Evolutionary conservation across 2,329 filamentous ascomycete genomes (phyloP).

Genomic region (Neofusicoccum kwambonambiense): DNA sequence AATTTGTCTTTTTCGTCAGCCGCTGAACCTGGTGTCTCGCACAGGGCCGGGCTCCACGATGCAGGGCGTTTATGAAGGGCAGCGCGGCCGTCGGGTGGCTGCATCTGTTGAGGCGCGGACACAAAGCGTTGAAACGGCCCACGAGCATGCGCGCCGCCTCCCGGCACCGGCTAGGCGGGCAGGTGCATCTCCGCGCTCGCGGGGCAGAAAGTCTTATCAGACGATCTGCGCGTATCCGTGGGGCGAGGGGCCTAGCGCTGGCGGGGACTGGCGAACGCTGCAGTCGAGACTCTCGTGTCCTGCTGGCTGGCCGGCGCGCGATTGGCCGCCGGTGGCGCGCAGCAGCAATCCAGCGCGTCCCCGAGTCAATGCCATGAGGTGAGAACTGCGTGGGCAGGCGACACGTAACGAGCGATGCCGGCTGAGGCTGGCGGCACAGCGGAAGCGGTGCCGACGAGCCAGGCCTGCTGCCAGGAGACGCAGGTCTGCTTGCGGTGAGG

Average conservation of each 20-base stretch:
- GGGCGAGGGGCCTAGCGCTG: constrained; percentile 1
- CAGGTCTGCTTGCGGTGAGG: background rate
- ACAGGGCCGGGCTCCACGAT: background rate
- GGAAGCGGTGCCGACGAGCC: background rate
- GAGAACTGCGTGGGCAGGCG: background rate
- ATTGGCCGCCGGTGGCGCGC: background rate
- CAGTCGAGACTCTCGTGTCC: background rate
- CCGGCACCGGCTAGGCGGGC: background rate
- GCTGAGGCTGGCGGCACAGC: background rate
- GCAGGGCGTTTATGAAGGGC: background rate
- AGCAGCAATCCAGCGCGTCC: background rate
- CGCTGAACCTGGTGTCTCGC: background rate
- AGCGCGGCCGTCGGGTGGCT: background rate
- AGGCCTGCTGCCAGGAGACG: background rate
- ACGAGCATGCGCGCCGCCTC: background rate
- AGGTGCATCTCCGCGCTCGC: background rate
- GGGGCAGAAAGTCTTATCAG: constrained; percentile 2
- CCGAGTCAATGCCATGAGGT: constrained; percentile 4
- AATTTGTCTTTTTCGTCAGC: background rate
- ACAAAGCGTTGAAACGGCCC: background rate
- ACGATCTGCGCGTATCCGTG: constrained; percentile 14
- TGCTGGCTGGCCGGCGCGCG: background rate
- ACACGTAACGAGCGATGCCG: background rate
- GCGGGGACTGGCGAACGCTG: background rate
- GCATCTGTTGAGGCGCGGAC: constrained; percentile 4